Evolutionary conservation across 2,329 filamentous ascomycete genomes (phyloP), one percentile per base, ranked within the genome.

Genomic region (Hypomyces perniciosus): DNA sequence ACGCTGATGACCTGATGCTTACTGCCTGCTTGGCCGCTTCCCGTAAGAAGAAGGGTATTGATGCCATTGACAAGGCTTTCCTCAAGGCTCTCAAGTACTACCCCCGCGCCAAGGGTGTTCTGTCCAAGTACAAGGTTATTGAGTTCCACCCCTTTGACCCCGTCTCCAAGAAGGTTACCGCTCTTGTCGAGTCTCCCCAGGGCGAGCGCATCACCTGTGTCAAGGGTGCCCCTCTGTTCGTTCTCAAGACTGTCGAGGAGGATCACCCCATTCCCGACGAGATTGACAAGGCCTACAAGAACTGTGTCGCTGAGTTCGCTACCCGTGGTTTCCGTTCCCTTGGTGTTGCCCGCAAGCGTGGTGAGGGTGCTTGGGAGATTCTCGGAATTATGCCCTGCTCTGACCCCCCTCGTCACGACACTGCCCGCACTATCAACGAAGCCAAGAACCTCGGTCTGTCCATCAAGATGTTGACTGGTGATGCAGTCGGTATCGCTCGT

Each of bases 401-500:
- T 62, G 90, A 95, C 69, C 90, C 90, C 62, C 90, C 90, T 61
- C 88, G 90, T 65, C 84, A 95, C 75, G 90, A 95, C 66, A 95
- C 90, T 61, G 88, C 85, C 63, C 88, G 88, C 69, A 95, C 90
- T 55, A 88, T 95, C 74, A 86, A 88, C 69, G 90, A 95, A 72
- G 90, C 90, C 65, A 92, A 93, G 79, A 80, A 77, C 57, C 83
- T 95, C 53, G 90, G 90, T 77, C 78, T 95, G 55, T 90, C 86
- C 60, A 90, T 95, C 74, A 95, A 95, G 80, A 95, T 95, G 89
- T 81, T 95, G 74, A 95, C 90, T 73, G 90, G 90, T 80, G 90
- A 95, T 68, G 89, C 90, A 59, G 90, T 95, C 67, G 90, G 89
- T 71, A 95, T 95, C 68, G 90, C 90, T 62, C 85, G 88, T 75